Conservation (phyloP, 441 rosid genomes). For the Eruca vesicaria region DNA sequence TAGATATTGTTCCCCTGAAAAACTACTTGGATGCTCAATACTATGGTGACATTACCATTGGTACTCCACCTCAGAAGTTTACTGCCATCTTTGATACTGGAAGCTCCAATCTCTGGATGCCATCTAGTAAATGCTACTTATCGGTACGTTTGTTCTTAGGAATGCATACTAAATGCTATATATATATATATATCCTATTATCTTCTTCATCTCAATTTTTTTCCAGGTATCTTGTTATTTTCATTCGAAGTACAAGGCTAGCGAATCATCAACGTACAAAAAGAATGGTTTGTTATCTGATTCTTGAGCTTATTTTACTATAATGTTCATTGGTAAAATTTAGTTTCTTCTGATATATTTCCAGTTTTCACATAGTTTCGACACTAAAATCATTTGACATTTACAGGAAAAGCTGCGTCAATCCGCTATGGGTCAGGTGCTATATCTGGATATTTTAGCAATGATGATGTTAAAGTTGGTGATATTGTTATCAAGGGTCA, state of each 20-base stretch:
- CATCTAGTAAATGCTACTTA: slow-evolving; percentile 61
- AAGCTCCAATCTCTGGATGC: slow-evolving; percentile 76
- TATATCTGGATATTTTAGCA: slow-evolving; percentile 63
- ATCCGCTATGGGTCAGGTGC: slow-evolving; percentile 69
- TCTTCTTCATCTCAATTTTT: slow-evolving; percentile 9
- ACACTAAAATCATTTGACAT: background rate
- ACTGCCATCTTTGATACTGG: slow-evolving; percentile 71
- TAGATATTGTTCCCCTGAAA: slow-evolving; percentile 49
- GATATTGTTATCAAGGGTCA: slow-evolving; percentile 52
- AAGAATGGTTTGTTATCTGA: slow-evolving; percentile 48
- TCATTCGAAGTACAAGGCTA: slow-evolving; percentile 65
- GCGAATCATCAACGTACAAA: slow-evolving; percentile 52
- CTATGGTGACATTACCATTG: slow-evolving; percentile 61
- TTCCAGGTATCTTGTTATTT: slow-evolving; percentile 67
- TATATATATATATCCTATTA: background rate
- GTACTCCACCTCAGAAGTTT: slow-evolving; percentile 68
- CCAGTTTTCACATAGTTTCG: background rate
- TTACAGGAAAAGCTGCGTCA: slow-evolving; percentile 54
- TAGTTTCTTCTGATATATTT: background rate
- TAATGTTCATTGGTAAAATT: background rate
- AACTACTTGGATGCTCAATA: slow-evolving; percentile 76
- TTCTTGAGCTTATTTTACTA: background rate
- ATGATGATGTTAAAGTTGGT: slow-evolving; percentile 57
- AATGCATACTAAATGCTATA: background rate
- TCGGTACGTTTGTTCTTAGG: slow-evolving; percentile 38